These are phyloP conservation scores for Ophiostoma himal-ulmi DNA, from an alignment of 2,329 filamentous ascomycete species.

Conservation along the genomic window DNA sequence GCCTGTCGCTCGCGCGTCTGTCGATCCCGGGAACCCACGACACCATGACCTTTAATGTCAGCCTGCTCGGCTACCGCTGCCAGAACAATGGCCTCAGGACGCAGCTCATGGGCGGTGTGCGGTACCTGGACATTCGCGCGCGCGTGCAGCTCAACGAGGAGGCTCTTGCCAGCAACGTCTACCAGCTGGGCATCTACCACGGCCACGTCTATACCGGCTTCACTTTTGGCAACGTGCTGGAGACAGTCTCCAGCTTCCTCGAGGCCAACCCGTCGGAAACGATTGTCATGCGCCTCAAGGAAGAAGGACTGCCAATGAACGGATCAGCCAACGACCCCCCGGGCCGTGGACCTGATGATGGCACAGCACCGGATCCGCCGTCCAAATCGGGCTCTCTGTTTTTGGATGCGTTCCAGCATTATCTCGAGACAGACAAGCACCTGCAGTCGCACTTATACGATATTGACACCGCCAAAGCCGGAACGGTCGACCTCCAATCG, in stretches of 20 bases:
- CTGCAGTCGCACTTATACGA: slow-evolving; percentile 35
- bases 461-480: slow-evolving; percentile 27
- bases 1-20: slow-evolving; percentile 38
- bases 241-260: slow-evolving; percentile 43
- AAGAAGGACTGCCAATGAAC: slow-evolving; percentile 39
- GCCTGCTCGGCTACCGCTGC: slow-evolving; percentile 37
- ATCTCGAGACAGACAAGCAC: slow-evolving; percentile 34
- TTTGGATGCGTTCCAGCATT: slow-evolving; percentile 41
- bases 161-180: slow-evolving; percentile 20
- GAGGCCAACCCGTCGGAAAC: slow-evolving; percentile 41
- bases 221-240: slow-evolving; percentile 40
- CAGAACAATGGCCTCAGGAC: slow-evolving; percentile 43
- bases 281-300: slow-evolving; percentile 47
- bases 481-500: slow-evolving; percentile 15
- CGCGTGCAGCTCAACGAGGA: slow-evolving; percentile 31
- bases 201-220: slow-evolving; percentile 42
- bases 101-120: slow-evolving; percentile 44
- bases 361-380: not conserved
- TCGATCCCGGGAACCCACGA: slow-evolving; percentile 51
- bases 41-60: slow-evolving; percentile 45
- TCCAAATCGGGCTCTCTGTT: slow-evolving; percentile 32
- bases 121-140: slow-evolving; percentile 47
- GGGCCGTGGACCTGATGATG: slow-evolving; percentile 7
- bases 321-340: slow-evolving; percentile 20
- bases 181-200: slow-evolving; percentile 43